Conservation (phyloP, 305 asterid genomes). For the Petunia hybrid region DNA sequence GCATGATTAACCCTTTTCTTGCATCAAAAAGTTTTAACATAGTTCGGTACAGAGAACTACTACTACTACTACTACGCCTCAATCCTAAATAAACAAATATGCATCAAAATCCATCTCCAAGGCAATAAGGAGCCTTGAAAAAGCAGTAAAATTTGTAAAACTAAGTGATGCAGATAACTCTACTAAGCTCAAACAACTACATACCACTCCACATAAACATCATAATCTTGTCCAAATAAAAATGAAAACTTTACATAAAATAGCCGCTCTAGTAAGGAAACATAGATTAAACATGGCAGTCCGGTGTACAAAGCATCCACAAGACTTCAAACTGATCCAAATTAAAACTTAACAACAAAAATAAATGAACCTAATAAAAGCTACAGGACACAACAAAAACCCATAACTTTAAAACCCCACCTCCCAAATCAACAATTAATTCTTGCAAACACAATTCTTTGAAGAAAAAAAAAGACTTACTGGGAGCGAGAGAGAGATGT, state of each 20-base stretch:
- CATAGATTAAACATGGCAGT: no score
- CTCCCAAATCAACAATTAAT: neutral
- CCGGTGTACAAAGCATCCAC: neutral
- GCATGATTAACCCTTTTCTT: neutral
- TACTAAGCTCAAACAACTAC: neutral
- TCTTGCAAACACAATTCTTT: neutral
- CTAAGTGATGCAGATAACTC: neutral
- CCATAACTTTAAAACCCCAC: neutral
- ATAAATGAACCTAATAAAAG: neutral
- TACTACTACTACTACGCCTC: neutral
- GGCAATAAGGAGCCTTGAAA: slow-evolving; percentile 1
- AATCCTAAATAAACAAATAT: neutral
- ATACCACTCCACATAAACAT: neutral
- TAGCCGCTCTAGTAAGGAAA: neutral
- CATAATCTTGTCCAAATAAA: neutral
- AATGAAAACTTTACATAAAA: neutral
- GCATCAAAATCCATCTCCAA: neutral
- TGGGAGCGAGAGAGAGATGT: slow-evolving; percentile 62
- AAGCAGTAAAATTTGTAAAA: slow-evolving; percentile 1
- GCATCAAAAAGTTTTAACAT: neutral
- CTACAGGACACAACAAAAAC: neutral
- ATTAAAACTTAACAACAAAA: neutral
- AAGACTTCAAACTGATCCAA: slow-evolving; percentile 1
- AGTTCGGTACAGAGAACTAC: neutral
- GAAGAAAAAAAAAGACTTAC: slow-evolving; percentile 44